Evolutionary conservation across 345 rosid genomes (phyloP).

Genomic region (Odontarrhena argentea): DNA sequence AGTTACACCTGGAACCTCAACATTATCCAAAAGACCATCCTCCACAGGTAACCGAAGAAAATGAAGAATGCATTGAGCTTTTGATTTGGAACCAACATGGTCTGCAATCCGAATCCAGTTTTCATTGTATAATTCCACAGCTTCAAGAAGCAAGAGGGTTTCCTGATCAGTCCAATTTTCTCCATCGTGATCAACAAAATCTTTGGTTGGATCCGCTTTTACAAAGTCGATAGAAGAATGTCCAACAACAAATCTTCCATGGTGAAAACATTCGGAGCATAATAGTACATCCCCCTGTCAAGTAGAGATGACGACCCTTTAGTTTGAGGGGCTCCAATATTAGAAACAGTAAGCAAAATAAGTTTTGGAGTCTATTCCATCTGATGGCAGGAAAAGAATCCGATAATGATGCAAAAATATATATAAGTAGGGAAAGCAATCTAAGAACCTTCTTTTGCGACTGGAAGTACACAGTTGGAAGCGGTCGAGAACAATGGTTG

Average conservation of each 20-base stretch:
- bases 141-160: slow-evolving; percentile 90
- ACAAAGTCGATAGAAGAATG: slow-evolving; percentile 92
- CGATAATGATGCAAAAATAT: slow-evolving; percentile 24
- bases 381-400: slow-evolving; percentile 10
- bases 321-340: slow-evolving; percentile 17
- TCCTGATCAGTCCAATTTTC: slow-evolving; percentile 94
- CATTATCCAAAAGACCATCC: slow-evolving; percentile 80
- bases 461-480: slow-evolving; percentile 65
- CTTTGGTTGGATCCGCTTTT: slow-evolving; percentile 67
- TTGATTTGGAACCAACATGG: slow-evolving; percentile 90
- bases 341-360: slow-evolving; percentile 10
- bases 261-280: slow-evolving; percentile 81
- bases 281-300: slow-evolving; percentile 75
- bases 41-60: slow-evolving; percentile 88
- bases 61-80: slow-evolving; percentile 95
- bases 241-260: slow-evolving; percentile 77
- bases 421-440: slow-evolving; percentile 18
- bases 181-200: slow-evolving; percentile 71
- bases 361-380: not conserved
- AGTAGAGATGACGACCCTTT: slow-evolving; percentile 32
- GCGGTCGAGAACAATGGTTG: slow-evolving; percentile 73
- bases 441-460: slow-evolving; percentile 85
- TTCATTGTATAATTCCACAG: slow-evolving; percentile 78
- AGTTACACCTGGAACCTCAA: slow-evolving; percentile 69
- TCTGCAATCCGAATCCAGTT: slow-evolving; percentile 94